These are phyloP conservation scores for Tylopilus microsporus DNA, from an alignment of 1,284 basidiomycete species.

Conservation along the genomic window DNA sequence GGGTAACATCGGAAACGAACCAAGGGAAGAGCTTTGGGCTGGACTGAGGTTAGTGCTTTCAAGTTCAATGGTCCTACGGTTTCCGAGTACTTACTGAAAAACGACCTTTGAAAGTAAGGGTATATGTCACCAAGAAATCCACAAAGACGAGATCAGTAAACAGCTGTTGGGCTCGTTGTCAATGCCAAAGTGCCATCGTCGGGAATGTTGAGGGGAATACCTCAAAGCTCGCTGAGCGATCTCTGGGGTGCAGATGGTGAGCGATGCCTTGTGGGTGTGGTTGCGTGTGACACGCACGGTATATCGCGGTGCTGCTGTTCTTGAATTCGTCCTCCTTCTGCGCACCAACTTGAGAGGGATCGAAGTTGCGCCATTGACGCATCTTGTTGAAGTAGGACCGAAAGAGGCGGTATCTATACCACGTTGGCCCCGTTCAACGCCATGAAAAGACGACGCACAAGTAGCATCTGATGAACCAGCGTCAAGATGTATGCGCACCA, in stretches of 20 bases:
- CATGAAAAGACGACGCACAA: background rate
- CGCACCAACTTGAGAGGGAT: conserved; percentile 66
- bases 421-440: background rate
- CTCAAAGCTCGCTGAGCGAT: conserved; percentile 40
- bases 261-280: no score
- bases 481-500: background rate
- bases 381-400: conserved; percentile 72
- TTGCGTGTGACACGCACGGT: conserved; percentile 44
- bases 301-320: conserved; percentile 74
- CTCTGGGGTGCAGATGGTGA: conserved; percentile 36
- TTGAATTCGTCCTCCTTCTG: conserved; percentile 84
- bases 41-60: conserved; percentile 12
- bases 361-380: conserved; percentile 71
- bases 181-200: no score
- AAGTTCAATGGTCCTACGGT: background rate
- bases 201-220: no score
- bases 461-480: background rate
- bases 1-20: conserved; percentile 85
- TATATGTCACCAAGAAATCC: conserved; percentile 83
- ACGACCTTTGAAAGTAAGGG: conserved; percentile 78
- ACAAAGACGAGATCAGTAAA: conserved; percentile 48
- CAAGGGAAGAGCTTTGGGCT: conserved; percentile 25
- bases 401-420: conserved; percentile 75
- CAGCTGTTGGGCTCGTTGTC: no score
- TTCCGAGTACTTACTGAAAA: conserved; percentile 69